Conservation (phyloP, 352 stramenopile genomes). For the Globisporangium lucens region DNA sequence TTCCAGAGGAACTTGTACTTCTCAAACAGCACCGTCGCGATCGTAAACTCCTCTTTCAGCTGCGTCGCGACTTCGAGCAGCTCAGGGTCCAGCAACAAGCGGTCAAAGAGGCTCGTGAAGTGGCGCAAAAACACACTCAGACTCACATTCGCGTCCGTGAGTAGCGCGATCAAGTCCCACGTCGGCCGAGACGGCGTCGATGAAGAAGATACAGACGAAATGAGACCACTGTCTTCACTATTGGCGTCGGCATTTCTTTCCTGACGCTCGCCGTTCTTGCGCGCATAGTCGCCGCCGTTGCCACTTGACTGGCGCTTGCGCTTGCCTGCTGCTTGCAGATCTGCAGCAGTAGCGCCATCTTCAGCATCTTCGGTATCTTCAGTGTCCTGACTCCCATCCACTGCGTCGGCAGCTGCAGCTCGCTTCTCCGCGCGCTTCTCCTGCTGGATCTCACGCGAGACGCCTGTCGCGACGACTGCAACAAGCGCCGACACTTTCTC, state of each 20-base stretch:
- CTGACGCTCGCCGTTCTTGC: not conserved
- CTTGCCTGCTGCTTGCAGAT: not conserved
- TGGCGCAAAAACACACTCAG: constrained; percentile 65
- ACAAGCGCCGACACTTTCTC: constrained; percentile 42
- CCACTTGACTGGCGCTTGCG: constrained; percentile 9
- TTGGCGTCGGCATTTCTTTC: not conserved
- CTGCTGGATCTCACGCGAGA: constrained; percentile 39
- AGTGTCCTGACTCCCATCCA: not conserved
- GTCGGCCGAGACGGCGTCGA: not conserved
- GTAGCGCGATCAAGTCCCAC: constrained; percentile 35
- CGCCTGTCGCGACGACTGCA: constrained; percentile 40
- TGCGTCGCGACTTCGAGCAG: constrained; percentile 65
- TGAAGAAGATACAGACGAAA: not conserved
- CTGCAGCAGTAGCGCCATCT: not conserved
- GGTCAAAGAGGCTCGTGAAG: constrained; percentile 79
- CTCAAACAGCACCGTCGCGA: constrained; percentile 68
- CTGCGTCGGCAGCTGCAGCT: not conserved
- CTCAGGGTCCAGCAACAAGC: constrained; percentile 67
- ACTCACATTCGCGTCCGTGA: constrained; percentile 51
- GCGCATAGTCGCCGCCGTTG: constrained; percentile 5
- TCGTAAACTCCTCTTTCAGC: constrained; percentile 79
- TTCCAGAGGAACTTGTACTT: constrained; percentile 75
- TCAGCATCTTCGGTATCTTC: not conserved
- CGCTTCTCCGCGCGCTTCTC: constrained; percentile 9
- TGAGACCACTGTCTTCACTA: not conserved